phyloP scores from a whole-genome alignment of 768 basidiomycete genomes.

The Polyporus arcularius region DNA sequence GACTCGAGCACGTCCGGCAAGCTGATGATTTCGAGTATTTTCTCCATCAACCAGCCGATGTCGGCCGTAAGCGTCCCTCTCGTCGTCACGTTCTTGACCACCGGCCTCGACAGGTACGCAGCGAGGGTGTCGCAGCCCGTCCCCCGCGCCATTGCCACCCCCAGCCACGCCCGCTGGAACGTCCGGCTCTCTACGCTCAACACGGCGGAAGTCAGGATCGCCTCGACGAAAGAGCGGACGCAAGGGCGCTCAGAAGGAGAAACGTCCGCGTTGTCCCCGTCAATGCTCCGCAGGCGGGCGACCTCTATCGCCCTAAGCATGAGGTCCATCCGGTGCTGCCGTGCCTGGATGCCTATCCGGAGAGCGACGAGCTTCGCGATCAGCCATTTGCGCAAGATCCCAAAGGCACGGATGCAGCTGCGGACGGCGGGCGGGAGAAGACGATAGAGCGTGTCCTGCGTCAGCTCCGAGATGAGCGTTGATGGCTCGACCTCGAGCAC shows the following conservation, averaged over 20 bases:
- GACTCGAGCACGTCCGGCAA: slow-evolving; percentile 69
- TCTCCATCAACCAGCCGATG: slow-evolving; percentile 81
- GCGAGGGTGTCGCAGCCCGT: slow-evolving; percentile 61
- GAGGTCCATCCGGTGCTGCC: slow-evolving; percentile 75
- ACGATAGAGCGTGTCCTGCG: slow-evolving; percentile 71
- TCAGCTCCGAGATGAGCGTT: slow-evolving; percentile 65
- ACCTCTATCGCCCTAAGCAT: slow-evolving; percentile 74
- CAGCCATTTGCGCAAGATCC: slow-evolving; percentile 78
- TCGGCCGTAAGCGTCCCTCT: slow-evolving; percentile 66
- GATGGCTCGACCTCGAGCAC: slow-evolving; percentile 75
- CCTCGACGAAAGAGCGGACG: slow-evolving; percentile 79
- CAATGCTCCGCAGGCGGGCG: slow-evolving; percentile 61
- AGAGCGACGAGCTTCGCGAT: slow-evolving; percentile 68
- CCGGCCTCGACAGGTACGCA: slow-evolving; percentile 55
- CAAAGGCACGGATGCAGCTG: slow-evolving; percentile 75
- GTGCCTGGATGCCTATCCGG: slow-evolving; percentile 58
- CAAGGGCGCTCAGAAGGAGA: slow-evolving; percentile 59
- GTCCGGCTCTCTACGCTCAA: slow-evolving; percentile 79
- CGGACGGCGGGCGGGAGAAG: slow-evolving; percentile 75
- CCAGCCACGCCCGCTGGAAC: slow-evolving; percentile 78
- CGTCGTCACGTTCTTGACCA: slow-evolving; percentile 43
- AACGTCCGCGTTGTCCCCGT: slow-evolving; percentile 32
- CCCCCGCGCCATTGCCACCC: slow-evolving; percentile 63
- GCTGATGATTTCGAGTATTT: slow-evolving; percentile 77
- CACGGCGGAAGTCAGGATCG: slow-evolving; percentile 72